These are phyloP conservation scores for Lenwebbia sp. DNA, from an alignment of 345 rosid genomes.

Conservation along the genomic window DNA sequence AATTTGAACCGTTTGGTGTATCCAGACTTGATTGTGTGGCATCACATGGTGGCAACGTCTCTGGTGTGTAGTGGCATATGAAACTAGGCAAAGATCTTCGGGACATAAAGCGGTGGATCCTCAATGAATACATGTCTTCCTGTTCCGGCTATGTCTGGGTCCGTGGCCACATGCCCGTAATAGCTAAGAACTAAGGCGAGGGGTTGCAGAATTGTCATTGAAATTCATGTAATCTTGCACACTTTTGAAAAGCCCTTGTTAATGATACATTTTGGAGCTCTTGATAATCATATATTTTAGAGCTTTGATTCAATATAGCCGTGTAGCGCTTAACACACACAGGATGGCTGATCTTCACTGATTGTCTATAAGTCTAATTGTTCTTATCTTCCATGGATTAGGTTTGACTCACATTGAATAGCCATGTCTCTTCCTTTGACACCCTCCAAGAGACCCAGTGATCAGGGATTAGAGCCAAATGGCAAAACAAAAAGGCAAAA, in stretches of 20 bases:
- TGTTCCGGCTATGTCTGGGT: not conserved
- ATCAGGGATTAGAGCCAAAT: constrained; percentile 22
- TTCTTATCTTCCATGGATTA: not conserved
- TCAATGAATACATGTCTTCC: not conserved
- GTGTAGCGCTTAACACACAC: not conserved
- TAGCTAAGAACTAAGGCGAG: not conserved
- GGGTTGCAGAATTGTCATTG: not conserved
- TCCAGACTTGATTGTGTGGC: not conserved
- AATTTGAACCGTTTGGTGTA: not conserved
- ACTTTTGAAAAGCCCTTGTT: not conserved
- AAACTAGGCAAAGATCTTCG: not conserved
- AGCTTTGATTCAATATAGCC: not conserved
- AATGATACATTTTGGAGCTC: not conserved
- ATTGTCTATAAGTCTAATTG: not conserved
- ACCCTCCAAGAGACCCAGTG: constrained; percentile 48
- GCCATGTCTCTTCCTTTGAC: constrained; percentile 39
- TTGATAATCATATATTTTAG: not conserved
- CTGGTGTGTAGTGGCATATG: not conserved
- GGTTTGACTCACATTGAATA: not conserved
- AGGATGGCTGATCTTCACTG: not conserved
- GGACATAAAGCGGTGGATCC: not conserved
- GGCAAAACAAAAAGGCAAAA: constrained; percentile 44
- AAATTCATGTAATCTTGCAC: not conserved
- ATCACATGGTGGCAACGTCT: not conserved
- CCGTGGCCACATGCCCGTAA: not conserved